A percentile compares a stretch with the other conserved stretches of the same genome.
Evolutionary conservation across 2,329 filamentous ascomycete genomes (phyloP).

Genomic region (Fusarium denticulatum): DNA sequence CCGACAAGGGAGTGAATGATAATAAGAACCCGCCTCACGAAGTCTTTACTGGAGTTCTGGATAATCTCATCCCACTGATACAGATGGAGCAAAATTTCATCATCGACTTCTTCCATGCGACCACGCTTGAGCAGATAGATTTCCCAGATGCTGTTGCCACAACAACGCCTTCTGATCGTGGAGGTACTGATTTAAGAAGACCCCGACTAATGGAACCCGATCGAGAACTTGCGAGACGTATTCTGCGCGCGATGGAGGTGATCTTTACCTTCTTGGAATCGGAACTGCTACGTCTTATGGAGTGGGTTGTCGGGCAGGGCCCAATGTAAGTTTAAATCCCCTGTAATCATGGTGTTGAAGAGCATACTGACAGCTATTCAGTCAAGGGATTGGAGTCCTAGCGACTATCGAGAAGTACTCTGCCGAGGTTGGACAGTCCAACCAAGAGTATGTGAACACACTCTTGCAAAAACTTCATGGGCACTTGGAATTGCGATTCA

Average conservation of each 20-base stretch:
- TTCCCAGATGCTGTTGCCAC: constrained; percentile 83
- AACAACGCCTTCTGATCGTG: constrained; percentile 72
- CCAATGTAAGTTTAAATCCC: constrained; percentile 71
- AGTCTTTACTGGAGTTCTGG: constrained; percentile 80
- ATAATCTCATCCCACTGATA: constrained; percentile 84
- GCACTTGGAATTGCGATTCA: constrained; percentile 78
- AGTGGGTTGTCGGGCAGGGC: constrained; percentile 84
- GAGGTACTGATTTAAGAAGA: constrained; percentile 76
- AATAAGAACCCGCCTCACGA: constrained; percentile 80
- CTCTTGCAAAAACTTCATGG: constrained; percentile 82
- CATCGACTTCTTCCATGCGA: constrained; percentile 95
- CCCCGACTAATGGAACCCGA: constrained; percentile 89
- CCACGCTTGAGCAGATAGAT: constrained; percentile 82
- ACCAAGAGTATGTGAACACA: constrained; percentile 89
- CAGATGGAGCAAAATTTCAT: constrained; percentile 97
- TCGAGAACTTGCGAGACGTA: constrained; percentile 82
- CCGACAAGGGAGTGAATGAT: constrained; percentile 69
- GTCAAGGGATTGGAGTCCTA: constrained; percentile 89
- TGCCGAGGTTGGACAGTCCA: constrained; percentile 83
- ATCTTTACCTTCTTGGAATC: constrained; percentile 84
- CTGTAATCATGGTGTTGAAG: background rate
- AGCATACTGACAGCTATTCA: constrained; percentile 49
- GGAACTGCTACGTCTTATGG: constrained; percentile 81
- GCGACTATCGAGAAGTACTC: constrained; percentile 83
- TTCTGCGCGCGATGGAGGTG: constrained; percentile 88